A percentile compares a stretch with the other conserved stretches of the same genome.
Evolutionary conservation across 768 basidiomycete species (phyloP).

Genomic region (Boletus tylopilopsis): DNA sequence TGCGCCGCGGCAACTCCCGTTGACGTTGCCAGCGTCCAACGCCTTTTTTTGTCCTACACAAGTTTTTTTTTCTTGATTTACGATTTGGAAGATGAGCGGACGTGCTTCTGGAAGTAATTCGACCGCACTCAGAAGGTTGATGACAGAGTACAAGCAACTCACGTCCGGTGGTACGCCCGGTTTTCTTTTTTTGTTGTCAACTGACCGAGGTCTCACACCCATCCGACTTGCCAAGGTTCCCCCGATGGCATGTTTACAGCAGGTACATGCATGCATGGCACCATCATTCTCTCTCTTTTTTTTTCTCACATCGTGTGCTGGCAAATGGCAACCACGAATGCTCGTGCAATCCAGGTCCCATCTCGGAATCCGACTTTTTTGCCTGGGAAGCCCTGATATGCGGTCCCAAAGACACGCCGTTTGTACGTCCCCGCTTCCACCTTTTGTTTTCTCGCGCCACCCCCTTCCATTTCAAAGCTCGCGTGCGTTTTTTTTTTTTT

Average conservation of each 20-base stretch:
- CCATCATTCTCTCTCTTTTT: no score
- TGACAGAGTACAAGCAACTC: constrained; percentile 91
- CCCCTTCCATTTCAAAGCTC: no score
- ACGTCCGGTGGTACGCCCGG: constrained; percentile 61
- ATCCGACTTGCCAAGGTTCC: constrained; percentile 41
- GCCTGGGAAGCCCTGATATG: constrained; percentile 94
- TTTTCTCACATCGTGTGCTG: no score
- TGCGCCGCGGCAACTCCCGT: no score
- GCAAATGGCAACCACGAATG: no score
- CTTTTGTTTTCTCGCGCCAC: no score
- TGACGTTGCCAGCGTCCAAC: no score
- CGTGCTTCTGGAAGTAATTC: constrained; percentile 47
- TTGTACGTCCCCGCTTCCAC: no score
- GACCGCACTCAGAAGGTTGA: constrained; percentile 80
- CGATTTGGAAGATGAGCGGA: constrained; percentile 40
- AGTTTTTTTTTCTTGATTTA: no score
- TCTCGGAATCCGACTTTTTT: constrained; percentile 92
- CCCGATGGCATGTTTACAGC: constrained; percentile 98
- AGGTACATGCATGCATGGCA: constrained; percentile 35
- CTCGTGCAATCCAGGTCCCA: constrained; percentile 51
- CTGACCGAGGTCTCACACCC: not conserved
- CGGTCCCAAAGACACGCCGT: constrained; percentile 93
- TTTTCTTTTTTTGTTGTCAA: not conserved
- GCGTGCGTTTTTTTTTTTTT: not conserved
- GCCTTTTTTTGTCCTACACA: no score